A percentile compares a stretch with the other conserved stretches of the same genome.
Evolutionary conservation across 2,329 filamentous ascomycete species (phyloP).

Genomic region (Aspergillus brunneoviolaceus): DNA sequence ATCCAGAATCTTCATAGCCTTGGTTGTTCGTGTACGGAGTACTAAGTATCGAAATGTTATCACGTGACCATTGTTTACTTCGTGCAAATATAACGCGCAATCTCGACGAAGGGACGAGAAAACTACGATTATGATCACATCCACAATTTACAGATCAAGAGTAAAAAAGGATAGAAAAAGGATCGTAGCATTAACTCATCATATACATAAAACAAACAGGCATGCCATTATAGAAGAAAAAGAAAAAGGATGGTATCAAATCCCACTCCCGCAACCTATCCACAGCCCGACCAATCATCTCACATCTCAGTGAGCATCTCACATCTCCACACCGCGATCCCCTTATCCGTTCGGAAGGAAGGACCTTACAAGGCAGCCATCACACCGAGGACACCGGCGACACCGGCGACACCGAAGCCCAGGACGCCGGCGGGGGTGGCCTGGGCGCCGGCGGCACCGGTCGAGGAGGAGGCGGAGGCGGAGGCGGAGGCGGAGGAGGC

Average conservation of each 20-base stretch:
- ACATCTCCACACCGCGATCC: background rate
- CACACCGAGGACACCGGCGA: conserved; percentile 31
- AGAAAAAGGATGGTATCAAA: conserved; percentile 28
- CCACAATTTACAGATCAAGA: background rate
- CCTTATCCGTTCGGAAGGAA: too few species aligned
- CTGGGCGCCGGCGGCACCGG: conserved; percentile 22
- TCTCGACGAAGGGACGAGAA: too few species aligned
- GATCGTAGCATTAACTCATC: background rate
- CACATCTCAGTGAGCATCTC: background rate
- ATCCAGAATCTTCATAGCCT: too few species aligned
- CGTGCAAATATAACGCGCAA: too few species aligned
- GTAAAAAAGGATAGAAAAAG: background rate
- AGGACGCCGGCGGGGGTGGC: conserved; percentile 13
- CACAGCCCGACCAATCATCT: background rate
- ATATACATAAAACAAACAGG: background rate
- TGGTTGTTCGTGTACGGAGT: too few species aligned
- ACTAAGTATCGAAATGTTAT: rapidly evolving
- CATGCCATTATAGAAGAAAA: background rate
- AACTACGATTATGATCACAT: too few species aligned
- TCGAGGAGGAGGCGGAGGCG: conserved; percentile 13
- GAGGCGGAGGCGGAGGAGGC: conserved; percentile 14
- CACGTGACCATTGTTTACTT: too few species aligned
- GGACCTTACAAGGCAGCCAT: conserved; percentile 30
- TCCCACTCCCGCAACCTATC: background rate
- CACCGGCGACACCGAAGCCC: conserved; percentile 20